These are phyloP conservation scores for Trichoderma lentiforme DNA, from an alignment of 2,329 filamentous ascomycete genomes.

Conservation along the genomic window DNA sequence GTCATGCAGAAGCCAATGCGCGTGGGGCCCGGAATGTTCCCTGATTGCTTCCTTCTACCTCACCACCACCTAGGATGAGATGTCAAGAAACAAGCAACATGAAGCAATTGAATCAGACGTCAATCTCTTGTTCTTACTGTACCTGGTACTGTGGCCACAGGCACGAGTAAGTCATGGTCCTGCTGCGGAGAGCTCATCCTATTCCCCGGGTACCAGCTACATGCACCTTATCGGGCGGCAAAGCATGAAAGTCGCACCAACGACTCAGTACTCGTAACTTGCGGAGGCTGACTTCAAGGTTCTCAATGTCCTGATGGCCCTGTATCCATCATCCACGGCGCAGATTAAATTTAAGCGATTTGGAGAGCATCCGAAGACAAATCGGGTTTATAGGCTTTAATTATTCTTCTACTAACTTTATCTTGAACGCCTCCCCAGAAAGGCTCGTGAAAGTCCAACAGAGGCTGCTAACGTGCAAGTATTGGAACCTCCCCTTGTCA, in stretches of 20 bases:
- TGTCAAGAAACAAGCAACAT: background rate
- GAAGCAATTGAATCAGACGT: background rate
- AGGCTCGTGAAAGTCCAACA: background rate
- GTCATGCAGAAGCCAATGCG: slow-evolving; percentile 1
- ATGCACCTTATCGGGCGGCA: background rate
- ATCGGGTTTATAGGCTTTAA: background rate
- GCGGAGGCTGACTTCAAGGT: background rate
- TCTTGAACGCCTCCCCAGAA: background rate
- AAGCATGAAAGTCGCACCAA: background rate
- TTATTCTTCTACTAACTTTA: background rate
- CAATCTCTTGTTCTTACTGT: background rate
- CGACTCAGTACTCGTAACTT: background rate
- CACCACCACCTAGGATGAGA: background rate
- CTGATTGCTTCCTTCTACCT: background rate
- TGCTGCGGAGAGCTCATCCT: background rate
- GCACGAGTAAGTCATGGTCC: background rate
- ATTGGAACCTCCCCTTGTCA: background rate
- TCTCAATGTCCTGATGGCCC: background rate
- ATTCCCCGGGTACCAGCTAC: background rate
- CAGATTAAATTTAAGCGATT: background rate
- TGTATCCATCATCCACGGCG: background rate
- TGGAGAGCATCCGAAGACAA: background rate
- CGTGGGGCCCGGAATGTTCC: background rate
- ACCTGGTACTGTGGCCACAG: background rate
- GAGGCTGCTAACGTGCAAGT: background rate